Evolutionary conservation across 352 stramenopile species (phyloP), one percentile per base, ranked within the genome.

Genomic region (Halophytophthora batemanensis): DNA sequence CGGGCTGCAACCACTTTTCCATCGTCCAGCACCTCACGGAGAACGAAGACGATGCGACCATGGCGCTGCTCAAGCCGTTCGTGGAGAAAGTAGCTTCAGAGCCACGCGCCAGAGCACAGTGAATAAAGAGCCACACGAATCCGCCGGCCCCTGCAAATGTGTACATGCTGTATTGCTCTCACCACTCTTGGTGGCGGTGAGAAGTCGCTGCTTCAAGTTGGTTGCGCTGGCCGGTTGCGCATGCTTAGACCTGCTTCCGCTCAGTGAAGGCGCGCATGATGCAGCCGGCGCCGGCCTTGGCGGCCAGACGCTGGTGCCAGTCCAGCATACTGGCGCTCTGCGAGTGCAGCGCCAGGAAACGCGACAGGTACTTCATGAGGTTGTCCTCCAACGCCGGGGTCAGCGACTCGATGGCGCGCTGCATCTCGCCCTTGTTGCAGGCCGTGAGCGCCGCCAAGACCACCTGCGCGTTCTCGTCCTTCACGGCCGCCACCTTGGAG

Each of bases 361-460:
- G 79, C 72, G 87, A 86, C 28, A 96, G 59, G 62, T 96, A 96
- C 66, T 96, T 96, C 81, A 96, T 91, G 28, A 96, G 70, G 7
- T 59, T 71, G 59, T 96, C 87, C 51, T 93, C 82, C 43, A 82
- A 55, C 31, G 87, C 68, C 14, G 60, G 74, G 28, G 43, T 71
- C 29, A 96, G 69, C 45, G 70, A 76, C 54, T 94, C 80, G 53
- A 96, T 80, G 22, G 71, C 62, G 52, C 78, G 80, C 64, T 90
- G 78, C 76, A 89, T 90, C 64, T 94, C 84, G 56, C 79, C 82
- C 66, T 94, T 94, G 64, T 91, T 92, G 66, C 84, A 94, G 17
- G 84, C 81, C 40, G 77, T n/a, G 14, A 94, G 57, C 23, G 81
- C 82, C 36, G 63, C 25, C 60, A 94, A 78, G 45, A 94, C 82